Conservation (phyloP, 1,139 yeast genomes). For the Chernovozyma sophiae-reginae region DNA sequence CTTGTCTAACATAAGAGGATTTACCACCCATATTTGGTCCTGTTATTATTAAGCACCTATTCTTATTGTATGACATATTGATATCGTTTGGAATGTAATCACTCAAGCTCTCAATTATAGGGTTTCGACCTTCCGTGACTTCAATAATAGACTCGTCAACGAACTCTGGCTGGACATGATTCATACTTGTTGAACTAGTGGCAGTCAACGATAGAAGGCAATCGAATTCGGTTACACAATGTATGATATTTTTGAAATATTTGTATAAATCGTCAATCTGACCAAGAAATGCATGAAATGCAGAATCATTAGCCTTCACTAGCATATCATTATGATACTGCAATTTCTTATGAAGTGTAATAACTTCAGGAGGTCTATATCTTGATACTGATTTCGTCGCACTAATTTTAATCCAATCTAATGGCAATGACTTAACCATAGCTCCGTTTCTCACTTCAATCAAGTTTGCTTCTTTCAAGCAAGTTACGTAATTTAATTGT, state of each 20-base stretch:
- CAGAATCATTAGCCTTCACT: constrained; percentile 48
- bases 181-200: constrained; percentile 40
- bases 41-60: constrained; percentile 59
- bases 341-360: constrained; percentile 47
- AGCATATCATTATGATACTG: constrained; percentile 64
- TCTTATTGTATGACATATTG: constrained; percentile 36
- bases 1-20: constrained; percentile 63
- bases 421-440: constrained; percentile 54
- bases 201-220: constrained; percentile 71
- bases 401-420: constrained; percentile 70
- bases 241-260: constrained; percentile 46
- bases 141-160: constrained; percentile 49
- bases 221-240: constrained; percentile 60
- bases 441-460: constrained; percentile 67
- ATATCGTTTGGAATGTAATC: constrained; percentile 72
- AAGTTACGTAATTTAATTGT: constrained; percentile 50
- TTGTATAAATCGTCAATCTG: constrained; percentile 46
- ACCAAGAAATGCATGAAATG: constrained; percentile 51
- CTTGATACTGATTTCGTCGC: constrained; percentile 71
- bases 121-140: constrained; percentile 66
- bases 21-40: constrained; percentile 83
- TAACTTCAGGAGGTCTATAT: constrained; percentile 61
- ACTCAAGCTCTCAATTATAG: constrained; percentile 60
- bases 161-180: constrained; percentile 55
- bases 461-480: constrained; percentile 62